Evolutionary conservation across 2,329 filamentous ascomycete genomes (phyloP).

Genomic region (Colletotrichum spaethianum): DNA sequence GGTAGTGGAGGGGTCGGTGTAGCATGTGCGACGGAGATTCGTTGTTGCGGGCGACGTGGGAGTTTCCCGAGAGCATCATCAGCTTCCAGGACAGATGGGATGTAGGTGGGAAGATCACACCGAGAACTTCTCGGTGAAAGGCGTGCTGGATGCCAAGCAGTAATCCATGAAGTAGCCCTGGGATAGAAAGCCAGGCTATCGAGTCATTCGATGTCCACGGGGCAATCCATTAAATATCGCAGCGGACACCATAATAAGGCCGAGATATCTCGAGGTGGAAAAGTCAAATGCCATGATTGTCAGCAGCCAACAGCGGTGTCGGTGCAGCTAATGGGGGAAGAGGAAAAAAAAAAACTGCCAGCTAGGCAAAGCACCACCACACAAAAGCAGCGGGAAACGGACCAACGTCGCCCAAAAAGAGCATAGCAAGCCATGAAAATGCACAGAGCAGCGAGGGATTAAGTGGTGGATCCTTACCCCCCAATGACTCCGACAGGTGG

Average conservation of each 20-base stretch:
- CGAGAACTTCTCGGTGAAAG: constrained; percentile 18
- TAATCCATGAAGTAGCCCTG: neutral
- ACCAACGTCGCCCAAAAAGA: neutral
- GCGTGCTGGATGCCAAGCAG: neutral
- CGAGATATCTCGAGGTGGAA: constrained; percentile 36
- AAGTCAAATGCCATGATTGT: constrained; percentile 37
- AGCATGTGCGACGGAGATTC: constrained; percentile 24
- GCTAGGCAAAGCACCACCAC: neutral
- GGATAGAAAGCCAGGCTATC: neutral
- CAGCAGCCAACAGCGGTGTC: constrained; percentile 23
- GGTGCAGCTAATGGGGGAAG: neutral
- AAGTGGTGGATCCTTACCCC: constrained; percentile 3
- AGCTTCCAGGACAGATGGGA: neutral
- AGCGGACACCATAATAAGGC: constrained; percentile 35
- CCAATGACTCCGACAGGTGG: constrained; percentile 16
- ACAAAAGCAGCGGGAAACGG: neutral
- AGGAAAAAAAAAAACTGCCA: neutral
- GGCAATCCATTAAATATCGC: constrained; percentile 32
- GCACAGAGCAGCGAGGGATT: constrained; percentile 26
- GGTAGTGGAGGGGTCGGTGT: neutral
- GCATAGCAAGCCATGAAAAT: constrained; percentile 8
- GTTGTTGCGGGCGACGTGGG: constrained; percentile 25
- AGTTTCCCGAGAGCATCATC: neutral
- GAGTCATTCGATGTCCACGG: constrained; percentile 33
- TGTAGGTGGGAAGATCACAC: constrained; percentile 16